phyloP scores from a whole-genome alignment of 2,329 filamentous ascomycete genomes.

The Metarhizium brunneum region DNA sequence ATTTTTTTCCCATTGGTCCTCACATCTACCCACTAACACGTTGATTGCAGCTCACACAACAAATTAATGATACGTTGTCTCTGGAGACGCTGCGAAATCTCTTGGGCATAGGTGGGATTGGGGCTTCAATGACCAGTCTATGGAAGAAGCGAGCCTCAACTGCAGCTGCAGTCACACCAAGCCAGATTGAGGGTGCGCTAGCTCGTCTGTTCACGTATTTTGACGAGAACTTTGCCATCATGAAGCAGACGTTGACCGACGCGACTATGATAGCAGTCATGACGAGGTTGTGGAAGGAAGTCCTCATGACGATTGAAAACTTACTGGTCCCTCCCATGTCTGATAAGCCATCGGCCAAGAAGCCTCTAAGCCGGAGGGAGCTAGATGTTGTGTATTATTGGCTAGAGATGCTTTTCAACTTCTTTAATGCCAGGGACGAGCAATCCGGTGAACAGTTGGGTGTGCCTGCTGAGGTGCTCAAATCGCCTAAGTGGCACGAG shows the following conservation, averaged over 20 bases:
- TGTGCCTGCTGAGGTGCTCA: conserved; percentile 82
- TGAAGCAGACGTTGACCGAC: conserved; percentile 92
- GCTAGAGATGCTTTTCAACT: conserved; percentile 82
- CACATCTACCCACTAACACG: conserved; percentile 2
- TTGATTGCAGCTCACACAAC: conserved; percentile 63
- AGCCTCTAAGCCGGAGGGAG: conserved; percentile 75
- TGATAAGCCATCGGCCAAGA: conserved; percentile 85
- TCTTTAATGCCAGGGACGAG: conserved; percentile 91
- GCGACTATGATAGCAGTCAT: conserved; percentile 98
- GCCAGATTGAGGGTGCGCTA: conserved; percentile 72
- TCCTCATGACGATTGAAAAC: conserved; percentile 80
- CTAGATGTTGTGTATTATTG: conserved; percentile 92
- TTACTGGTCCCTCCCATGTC: conserved; percentile 88
- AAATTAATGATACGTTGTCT: conserved; percentile 86
- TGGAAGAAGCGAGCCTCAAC: conserved; percentile 53
- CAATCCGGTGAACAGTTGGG: conserved; percentile 71
- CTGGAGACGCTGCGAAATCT: conserved; percentile 68
- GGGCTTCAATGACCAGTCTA: conserved; percentile 64
- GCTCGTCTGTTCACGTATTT: conserved; percentile 88
- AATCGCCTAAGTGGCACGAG: conserved; percentile 97
- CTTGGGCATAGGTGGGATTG: conserved; percentile 57
- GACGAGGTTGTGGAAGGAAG: conserved; percentile 97
- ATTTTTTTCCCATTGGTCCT: not conserved
- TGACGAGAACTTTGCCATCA: conserved; percentile 96
- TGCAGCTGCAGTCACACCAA: conserved; percentile 51